A percentile compares a stretch with the other conserved stretches of the same genome.
phyloP scores from a whole-genome alignment of 208 protist genomes.

The Borovskyia barvae region DNA sequence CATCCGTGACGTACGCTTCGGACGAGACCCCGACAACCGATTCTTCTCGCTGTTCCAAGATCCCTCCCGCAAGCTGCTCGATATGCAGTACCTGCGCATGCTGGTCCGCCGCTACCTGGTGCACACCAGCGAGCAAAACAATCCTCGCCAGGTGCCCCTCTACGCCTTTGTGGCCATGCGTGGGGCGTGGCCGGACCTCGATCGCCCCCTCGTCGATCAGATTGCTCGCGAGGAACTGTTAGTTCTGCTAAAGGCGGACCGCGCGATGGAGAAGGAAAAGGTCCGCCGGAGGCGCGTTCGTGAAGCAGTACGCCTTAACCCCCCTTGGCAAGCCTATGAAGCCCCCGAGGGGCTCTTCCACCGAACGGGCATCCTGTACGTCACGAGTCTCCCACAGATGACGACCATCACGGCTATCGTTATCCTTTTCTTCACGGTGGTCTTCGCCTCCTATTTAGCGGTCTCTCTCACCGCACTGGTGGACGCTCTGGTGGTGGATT shows the following conservation, averaged over 20 bases:
- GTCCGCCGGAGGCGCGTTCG: slow-evolving; percentile 14
- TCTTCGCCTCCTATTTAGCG: not conserved
- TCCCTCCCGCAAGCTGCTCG: slow-evolving; percentile 33
- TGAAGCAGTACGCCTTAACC: no score
- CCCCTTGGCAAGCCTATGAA: no score
- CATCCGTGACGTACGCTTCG: slow-evolving; percentile 67
- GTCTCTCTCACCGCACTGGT: not conserved
- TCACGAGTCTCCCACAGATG: slow-evolving; percentile 51
- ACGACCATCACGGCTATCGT: slow-evolving; percentile 46
- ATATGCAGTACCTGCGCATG: slow-evolving; percentile 82
- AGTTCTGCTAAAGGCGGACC: slow-evolving; percentile 44
- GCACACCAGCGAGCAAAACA: slow-evolving; percentile 65
- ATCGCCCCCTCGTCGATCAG: slow-evolving; percentile 34
- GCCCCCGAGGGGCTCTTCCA: slow-evolving; percentile 44
- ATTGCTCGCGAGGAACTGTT: slow-evolving; percentile 57
- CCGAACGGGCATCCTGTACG: slow-evolving; percentile 54
- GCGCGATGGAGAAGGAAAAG: slow-evolving; percentile 30
- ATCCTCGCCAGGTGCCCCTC: slow-evolving; percentile 49
- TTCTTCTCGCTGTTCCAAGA: slow-evolving; percentile 66
- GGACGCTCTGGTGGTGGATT: not conserved
- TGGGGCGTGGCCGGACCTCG: slow-evolving; percentile 33
- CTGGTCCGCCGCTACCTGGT: slow-evolving; percentile 78
- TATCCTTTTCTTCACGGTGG: slow-evolving; percentile 25
- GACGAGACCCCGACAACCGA: slow-evolving; percentile 29
- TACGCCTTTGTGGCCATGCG: slow-evolving; percentile 43